Conservation (phyloP, 208 protist species). For the Acanthamoeba healyi region DNA sequence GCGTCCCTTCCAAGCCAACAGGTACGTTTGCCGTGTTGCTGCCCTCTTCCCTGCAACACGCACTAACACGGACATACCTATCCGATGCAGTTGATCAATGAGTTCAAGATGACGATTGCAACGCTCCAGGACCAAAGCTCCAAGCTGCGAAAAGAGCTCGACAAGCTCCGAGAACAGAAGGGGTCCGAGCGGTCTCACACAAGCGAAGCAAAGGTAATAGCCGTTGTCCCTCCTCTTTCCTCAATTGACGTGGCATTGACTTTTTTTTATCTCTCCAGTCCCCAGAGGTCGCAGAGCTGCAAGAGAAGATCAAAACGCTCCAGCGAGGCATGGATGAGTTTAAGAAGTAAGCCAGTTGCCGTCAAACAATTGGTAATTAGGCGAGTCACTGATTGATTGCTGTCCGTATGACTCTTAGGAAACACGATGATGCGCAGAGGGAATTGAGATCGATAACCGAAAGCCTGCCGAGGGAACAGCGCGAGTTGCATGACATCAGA, state of each 20-base stretch:
- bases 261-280: too few relatives aligned
- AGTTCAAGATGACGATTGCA: conserved; percentile 38
- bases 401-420: neutral
- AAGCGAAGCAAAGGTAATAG: neutral
- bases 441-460: conserved; percentile 12
- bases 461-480: conserved; percentile 14
- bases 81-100: conserved; percentile 17
- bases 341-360: too few relatives aligned
- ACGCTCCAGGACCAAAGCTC: conserved; percentile 28
- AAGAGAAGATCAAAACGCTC: conserved; percentile 23
- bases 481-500: neutral
- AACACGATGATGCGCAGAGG: neutral
- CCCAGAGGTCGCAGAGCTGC: neutral
- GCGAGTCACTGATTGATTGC: too few relatives aligned
- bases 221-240: neutral
- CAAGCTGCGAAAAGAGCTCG: neutral
- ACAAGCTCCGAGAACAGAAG: neutral
- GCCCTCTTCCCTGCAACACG: too few relatives aligned
- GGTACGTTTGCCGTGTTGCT: too few relatives aligned
- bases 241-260: neutral
- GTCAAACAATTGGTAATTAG: too few relatives aligned
- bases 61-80: too few relatives aligned
- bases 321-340: neutral
- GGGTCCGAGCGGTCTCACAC: neutral
- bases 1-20: conserved; percentile 14